phyloP scores from a whole-genome alignment of 2,329 filamentous ascomycete genomes.

The Pezicula neosporulosa region DNA sequence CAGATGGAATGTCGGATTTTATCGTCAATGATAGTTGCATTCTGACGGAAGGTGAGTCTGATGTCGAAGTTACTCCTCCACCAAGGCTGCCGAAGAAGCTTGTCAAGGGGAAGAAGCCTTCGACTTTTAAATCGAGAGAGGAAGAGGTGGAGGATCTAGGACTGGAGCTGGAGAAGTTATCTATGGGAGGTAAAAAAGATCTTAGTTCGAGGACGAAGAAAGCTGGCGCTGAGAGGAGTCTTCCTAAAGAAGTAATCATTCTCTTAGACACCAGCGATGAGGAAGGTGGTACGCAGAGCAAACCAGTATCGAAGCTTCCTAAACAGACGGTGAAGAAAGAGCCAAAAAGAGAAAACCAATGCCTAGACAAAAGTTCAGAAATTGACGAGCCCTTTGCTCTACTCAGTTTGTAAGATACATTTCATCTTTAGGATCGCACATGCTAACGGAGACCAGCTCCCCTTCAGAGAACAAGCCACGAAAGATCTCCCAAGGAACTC shows the following conservation, averaged over 20 bases:
- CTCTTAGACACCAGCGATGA: background rate
- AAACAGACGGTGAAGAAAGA: background rate
- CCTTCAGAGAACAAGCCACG: conserved; percentile 16
- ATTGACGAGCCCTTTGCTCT: conserved; percentile 17
- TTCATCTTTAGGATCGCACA: background rate
- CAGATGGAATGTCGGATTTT: conserved; percentile 24
- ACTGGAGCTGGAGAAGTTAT: background rate
- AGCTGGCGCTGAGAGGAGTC: conserved; percentile 5
- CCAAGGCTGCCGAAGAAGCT: conserved; percentile 22
- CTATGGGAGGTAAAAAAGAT: background rate
- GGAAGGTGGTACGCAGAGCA: background rate
- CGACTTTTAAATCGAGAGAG: background rate
- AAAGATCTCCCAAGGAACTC: conserved; percentile 15
- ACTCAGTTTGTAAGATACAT: conserved; percentile 16
- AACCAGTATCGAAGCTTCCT: background rate
- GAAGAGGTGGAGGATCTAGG: conserved; percentile 14
- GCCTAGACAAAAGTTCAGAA: conserved; percentile 10
- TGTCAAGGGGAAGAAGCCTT: conserved; percentile 19
- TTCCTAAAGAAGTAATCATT: background rate
- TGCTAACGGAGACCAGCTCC: conserved; percentile 13
- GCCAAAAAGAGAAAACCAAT: conserved; percentile 1
- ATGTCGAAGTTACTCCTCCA: conserved; percentile 9
- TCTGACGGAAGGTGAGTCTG: conserved; percentile 4
- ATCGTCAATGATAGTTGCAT: conserved; percentile 22
- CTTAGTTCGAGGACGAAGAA: conserved; percentile 8